Evolutionary conservation across 2,329 filamentous ascomycete genomes (phyloP).

Genomic region (Colletotrichum sp.): DNA sequence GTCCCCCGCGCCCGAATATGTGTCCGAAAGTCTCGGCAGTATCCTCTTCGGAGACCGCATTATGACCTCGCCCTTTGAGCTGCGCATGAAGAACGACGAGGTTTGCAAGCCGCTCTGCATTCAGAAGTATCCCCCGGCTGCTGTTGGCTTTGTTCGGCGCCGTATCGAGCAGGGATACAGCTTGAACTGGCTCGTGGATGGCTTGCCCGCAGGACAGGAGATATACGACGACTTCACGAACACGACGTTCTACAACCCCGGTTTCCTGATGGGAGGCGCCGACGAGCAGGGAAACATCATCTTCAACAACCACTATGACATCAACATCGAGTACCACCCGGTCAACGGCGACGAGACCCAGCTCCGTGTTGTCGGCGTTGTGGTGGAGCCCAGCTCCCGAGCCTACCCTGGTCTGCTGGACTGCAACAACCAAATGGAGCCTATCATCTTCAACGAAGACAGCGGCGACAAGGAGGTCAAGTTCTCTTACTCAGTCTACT

Average conservation of each 20-base stretch:
- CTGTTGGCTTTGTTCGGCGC: conserved; percentile 80
- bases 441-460: conserved; percentile 67
- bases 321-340: conserved; percentile 89
- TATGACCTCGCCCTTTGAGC: conserved; percentile 91
- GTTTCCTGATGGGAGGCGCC: conserved; percentile 77
- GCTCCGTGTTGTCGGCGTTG: conserved; percentile 88
- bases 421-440: conserved; percentile 62
- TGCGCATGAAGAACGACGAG: conserved; percentile 86
- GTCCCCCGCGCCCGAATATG: conserved; percentile 73
- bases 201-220: conserved; percentile 86
- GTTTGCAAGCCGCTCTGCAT: conserved; percentile 83
- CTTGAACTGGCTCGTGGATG: conserved; percentile 95
- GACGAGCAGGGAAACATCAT: conserved; percentile 60
- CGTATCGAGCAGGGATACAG: conserved; percentile 87
- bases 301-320: conserved; percentile 96
- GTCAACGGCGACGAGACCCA: conserved; percentile 69
- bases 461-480: conserved; percentile 60
- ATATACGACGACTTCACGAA: conserved; percentile 77
- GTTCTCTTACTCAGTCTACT: conserved; percentile 93
- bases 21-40: conserved; percentile 90
- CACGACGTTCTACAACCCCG: conserved; percentile 86
- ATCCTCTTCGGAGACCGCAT: conserved; percentile 98
- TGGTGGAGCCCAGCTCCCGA: conserved; percentile 81
- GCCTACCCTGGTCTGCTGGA: conserved; percentile 63
- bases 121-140: conserved; percentile 64